Percentiles rank a stretch among this genome's conserved stretches.
phyloP scores from a whole-genome alignment of 176 grass and related monocot genomes.

The Eleusine coracana region DNA sequence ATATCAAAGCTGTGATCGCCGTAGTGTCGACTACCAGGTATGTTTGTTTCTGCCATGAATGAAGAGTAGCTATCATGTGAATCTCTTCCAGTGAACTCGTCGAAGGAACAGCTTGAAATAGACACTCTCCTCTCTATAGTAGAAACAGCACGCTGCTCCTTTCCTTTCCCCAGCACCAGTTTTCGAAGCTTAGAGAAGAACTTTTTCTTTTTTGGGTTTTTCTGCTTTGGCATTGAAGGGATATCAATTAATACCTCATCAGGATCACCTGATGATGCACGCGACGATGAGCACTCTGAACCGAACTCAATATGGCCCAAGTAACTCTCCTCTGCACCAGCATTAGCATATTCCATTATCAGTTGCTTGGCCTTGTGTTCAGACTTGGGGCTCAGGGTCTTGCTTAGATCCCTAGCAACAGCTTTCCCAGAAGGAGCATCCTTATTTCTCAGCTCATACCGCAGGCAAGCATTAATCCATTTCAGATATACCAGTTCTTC shows the following conservation, averaged over 20 bases:
- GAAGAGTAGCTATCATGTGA: slow-evolving; percentile 67
- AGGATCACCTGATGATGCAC: slow-evolving; percentile 57
- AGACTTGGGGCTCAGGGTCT: slow-evolving; percentile 76
- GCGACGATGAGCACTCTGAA: slow-evolving; percentile 73
- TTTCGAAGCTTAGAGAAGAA: slow-evolving; percentile 81
- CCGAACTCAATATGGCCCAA: slow-evolving; percentile 55
- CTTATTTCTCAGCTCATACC: slow-evolving; percentile 84
- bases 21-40: slow-evolving; percentile 24
- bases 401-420: slow-evolving; percentile 77
- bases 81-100: slow-evolving; percentile 57
- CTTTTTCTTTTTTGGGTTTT: slow-evolving; percentile 54
- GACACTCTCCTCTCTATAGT: slow-evolving; percentile 59
- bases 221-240: slow-evolving; percentile 42
- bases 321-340: slow-evolving; percentile 51
- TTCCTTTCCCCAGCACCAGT: slow-evolving; percentile 74
- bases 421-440: slow-evolving; percentile 56
- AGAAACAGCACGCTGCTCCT: slow-evolving; percentile 20
- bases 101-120: slow-evolving; percentile 59
- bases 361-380: slow-evolving; percentile 90
- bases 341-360: slow-evolving; percentile 84
- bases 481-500: slow-evolving; percentile 96
- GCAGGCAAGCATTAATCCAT: slow-evolving; percentile 98
- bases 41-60: slow-evolving; percentile 48
- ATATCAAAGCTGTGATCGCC: neutral
- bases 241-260: slow-evolving; percentile 52